phyloP scores from a whole-genome alignment of 2,329 filamentous ascomycete species.

The Dothideomycetidae sp. region DNA sequence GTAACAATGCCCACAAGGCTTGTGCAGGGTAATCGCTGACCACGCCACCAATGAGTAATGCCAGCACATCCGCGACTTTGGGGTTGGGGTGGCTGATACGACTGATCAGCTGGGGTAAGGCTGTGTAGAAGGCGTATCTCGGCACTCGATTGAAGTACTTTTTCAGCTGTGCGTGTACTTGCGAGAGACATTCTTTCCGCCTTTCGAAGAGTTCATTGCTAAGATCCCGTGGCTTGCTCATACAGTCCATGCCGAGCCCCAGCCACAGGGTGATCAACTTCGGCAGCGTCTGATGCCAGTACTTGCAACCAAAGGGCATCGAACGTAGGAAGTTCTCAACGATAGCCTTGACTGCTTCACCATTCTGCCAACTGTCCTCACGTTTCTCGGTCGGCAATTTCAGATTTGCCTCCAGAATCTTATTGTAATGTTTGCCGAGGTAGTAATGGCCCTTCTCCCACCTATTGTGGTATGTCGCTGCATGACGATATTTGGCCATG shows the following conservation, averaged over 20 bases:
- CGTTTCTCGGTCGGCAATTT: slow-evolving; percentile 62
- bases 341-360: slow-evolving; percentile 74
- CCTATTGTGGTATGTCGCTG: slow-evolving; percentile 50
- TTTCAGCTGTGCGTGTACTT: slow-evolving; percentile 59
- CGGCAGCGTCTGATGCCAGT: slow-evolving; percentile 86
- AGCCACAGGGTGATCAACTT: slow-evolving; percentile 89
- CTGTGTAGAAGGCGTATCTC: slow-evolving; percentile 65
- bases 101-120: slow-evolving; percentile 87
- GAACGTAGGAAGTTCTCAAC: slow-evolving; percentile 89
- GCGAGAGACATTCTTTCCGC: slow-evolving; percentile 51
- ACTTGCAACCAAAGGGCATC: slow-evolving; percentile 79
- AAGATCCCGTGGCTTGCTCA: slow-evolving; percentile 24
- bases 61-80: slow-evolving; percentile 62
- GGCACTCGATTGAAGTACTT: slow-evolving; percentile 64
- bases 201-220: slow-evolving; percentile 33
- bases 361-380: slow-evolving; percentile 42
- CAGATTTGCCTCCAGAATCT: slow-evolving; percentile 81
- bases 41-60: slow-evolving; percentile 73
- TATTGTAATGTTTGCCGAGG: slow-evolving; percentile 92
- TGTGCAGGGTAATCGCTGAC: slow-evolving; percentile 78
- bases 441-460: slow-evolving; percentile 99
- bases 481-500: slow-evolving; percentile 68
- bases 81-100: slow-evolving; percentile 77
- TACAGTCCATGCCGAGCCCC: slow-evolving; percentile 61
- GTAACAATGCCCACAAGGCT: slow-evolving; percentile 78